Percentiles rank a stretch among this genome's conserved stretches.
phyloP scores from a whole-genome alignment of 805 yeast genomes.

The Ogataea sp. region DNA sequence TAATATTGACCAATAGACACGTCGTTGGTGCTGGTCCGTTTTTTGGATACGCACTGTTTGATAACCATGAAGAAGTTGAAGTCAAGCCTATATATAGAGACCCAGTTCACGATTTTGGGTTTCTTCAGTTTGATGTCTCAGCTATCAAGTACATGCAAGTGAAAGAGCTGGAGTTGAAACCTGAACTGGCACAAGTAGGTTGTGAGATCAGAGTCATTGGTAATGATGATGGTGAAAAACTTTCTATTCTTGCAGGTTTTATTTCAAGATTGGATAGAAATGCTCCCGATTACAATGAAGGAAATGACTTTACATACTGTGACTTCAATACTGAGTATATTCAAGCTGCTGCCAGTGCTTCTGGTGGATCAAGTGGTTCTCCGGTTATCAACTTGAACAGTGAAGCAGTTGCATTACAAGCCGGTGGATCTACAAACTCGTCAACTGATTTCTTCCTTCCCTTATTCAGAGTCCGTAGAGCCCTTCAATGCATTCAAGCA shows the following conservation, averaged over 20 bases:
- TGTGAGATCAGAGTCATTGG: conserved; percentile 92
- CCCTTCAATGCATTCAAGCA: conserved; percentile 63
- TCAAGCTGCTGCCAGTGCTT: conserved; percentile 93
- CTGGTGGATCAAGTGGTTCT: conserved; percentile 94
- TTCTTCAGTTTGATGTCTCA: conserved; percentile 67
- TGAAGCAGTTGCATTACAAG: conserved; percentile 82
- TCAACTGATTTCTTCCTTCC: conserved; percentile 92
- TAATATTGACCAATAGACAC: conserved; percentile 86
- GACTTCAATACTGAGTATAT: conserved; percentile 93
- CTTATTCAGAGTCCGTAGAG: conserved; percentile 73
- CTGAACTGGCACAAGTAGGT: conserved; percentile 85
- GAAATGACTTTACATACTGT: conserved; percentile 80
- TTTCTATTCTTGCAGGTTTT: conserved; percentile 83
- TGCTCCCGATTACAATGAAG: conserved; percentile 87
- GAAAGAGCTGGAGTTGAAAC: conserved; percentile 57
- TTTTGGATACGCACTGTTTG: conserved; percentile 84
- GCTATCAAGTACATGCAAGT: conserved; percentile 68
- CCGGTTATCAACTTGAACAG: conserved; percentile 93
- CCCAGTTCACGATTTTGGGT: conserved; percentile 94
- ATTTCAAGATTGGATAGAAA: conserved; percentile 81
- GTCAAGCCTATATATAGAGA: conserved; percentile 84
- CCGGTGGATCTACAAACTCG: conserved; percentile 88
- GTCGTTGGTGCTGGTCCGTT: conserved; percentile 96
- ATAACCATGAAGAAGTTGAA: conserved; percentile 88
- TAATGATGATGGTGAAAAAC: conserved; percentile 93